Base-by-base conservation (phyloP, 1,139 yeast genomes). In the Petasospora fabianii region DNA sequence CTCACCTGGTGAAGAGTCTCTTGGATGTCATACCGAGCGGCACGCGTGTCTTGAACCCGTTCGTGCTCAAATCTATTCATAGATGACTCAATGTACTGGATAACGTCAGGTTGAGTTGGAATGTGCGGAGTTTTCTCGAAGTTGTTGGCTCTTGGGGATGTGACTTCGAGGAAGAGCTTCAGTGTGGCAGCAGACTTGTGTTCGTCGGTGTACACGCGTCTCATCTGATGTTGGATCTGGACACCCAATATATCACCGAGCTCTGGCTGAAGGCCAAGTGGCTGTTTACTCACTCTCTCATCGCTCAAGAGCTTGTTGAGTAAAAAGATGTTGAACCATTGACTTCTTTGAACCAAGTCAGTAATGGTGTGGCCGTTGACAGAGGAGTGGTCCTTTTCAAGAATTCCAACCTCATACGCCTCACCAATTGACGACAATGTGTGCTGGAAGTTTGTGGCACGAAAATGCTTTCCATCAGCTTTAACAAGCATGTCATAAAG, bases 401-500 rank as follows among this genome's bases (percentile, higher is more conserved):
- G 55, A 13, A 85, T 64, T 0, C 80, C 80, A 18, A 75, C 60
- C 1, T 66, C 62, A 10, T 61, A 61, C 0, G 80, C 80, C 19
- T 69, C 69, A 4, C 64, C 62, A 24, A 71, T 64, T 5, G 74
- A 64, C 41, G 69, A 67, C 43, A 82, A 57, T 34, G 69, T 46
- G 56, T 65, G 55, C 59, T 77, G 72, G 60, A 92, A 88, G 55
- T 92, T 87, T 8, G 84, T 67, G 0, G 92, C 83, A 35, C 82
- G 68, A 49, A 84, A 66, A 64, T 85, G 77, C 57, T 71, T 49
- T 1, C 95, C 94, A 19, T 74, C 65, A 0, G 96, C 88, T 57
- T 86, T 86, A 37, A 73, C 71, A 65, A 92, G 73, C 98, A 92
- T 92, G 55, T 94, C 97, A 62, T 80, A 86, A 14, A 94, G 65